Percentiles rank a stretch among this genome's conserved stretches.
Evolutionary conservation across 1,139 yeast genomes (phyloP).

Genomic region (Nadsonia commutata): DNA sequence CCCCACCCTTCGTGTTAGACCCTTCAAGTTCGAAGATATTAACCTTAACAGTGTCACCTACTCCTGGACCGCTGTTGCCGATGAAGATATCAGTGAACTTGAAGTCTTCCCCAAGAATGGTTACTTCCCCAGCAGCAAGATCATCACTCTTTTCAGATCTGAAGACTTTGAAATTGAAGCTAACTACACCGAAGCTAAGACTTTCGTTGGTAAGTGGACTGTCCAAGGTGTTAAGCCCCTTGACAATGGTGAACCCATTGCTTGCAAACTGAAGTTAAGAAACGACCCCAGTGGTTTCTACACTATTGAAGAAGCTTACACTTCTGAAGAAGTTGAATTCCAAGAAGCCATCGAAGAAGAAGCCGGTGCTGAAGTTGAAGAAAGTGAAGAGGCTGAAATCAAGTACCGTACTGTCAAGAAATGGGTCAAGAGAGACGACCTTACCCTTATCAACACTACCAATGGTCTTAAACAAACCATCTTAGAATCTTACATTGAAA

Average conservation of each 20-base stretch:
- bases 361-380: slow-evolving; percentile 36
- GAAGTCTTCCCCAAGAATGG: slow-evolving; percentile 97
- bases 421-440: slow-evolving; percentile 81
- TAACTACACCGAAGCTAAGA: slow-evolving; percentile 57
- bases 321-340: slow-evolving; percentile 81
- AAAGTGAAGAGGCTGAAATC: slow-evolving; percentile 62
- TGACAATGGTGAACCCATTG: slow-evolving; percentile 64
- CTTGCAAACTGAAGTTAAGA: slow-evolving; percentile 88
- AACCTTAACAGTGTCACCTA: slow-evolving; percentile 88
- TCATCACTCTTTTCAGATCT: slow-evolving; percentile 84
- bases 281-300: slow-evolving; percentile 95
- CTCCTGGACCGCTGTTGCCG: slow-evolving; percentile 89
- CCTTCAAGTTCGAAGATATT: slow-evolving; percentile 93
- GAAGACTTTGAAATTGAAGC: slow-evolving; percentile 83
- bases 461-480: slow-evolving; percentile 47
- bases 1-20: slow-evolving; percentile 96
- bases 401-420: slow-evolving; percentile 62
- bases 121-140: slow-evolving; percentile 85
- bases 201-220: slow-evolving; percentile 69
- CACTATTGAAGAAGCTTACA: slow-evolving; percentile 86
- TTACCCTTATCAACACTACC: slow-evolving; percentile 43
- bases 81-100: slow-evolving; percentile 74
- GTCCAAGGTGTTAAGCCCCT: slow-evolving; percentile 72
- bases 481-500: slow-evolving; percentile 55
- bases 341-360: slow-evolving; percentile 43